Base-by-base conservation (phyloP, 768 basidiomycete genomes). In the Lactarius evosmus region DNA sequence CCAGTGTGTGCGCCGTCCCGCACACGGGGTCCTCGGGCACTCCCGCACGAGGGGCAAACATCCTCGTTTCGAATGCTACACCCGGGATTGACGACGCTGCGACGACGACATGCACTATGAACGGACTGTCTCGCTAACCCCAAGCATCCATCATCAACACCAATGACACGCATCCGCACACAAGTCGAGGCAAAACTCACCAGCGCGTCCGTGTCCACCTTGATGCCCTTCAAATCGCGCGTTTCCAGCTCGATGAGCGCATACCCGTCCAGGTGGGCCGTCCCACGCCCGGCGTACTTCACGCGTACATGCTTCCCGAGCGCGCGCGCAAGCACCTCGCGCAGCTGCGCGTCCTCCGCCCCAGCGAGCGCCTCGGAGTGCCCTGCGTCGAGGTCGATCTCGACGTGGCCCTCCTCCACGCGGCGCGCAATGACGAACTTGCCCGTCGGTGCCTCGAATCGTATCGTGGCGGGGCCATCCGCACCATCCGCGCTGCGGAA, bases 1-100 rank as follows among this genome's bases (percentile, higher is more conserved):
- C 58, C 3, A 72, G 38, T 7, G 69, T 65, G 56, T 75, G 73
- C 2, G 73, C 73, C 2, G 71, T 72, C 1, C 75, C 75, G 32
- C 70, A 72, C 22, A 75, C 75, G 12, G 75, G 74, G 54, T 76
- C 75, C 33, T 75, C 75, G 6, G 38, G 27, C 4, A 71, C 27
- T 0, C 70, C 75, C 6, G 59, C 41, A 11, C 56, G 51, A 1
- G 72, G 66, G 2, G 52, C 71, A 52, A 76, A 75, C n/a, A 73
- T 70, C 22, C 75, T 70, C 17, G 74, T 74, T 33, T 69, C 64
- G 51, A 75, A 74, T 19, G 69, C 60, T 36, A 59, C 61, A 3
- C 52, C 61, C 0, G 57, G 56, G 2, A 46, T 29, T n/a, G 66
- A 63, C 0, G 69, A 61, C 0, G 57, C 49, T 34, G 66, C 66